Conservation (phyloP, 140 eudicot species). For the Ambrosia hybrid region DNA sequence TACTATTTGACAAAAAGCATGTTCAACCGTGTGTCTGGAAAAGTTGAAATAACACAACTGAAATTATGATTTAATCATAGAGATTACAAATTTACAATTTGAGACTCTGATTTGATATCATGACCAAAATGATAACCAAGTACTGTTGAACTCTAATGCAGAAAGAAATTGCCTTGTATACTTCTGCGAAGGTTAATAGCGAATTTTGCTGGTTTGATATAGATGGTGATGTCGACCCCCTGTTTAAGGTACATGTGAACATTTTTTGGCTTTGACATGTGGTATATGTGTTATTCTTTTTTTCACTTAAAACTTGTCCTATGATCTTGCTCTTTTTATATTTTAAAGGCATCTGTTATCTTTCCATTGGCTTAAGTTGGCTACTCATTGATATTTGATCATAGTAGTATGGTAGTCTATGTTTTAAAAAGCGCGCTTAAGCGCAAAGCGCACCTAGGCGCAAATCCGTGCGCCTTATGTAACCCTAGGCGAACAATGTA, state of each 20-base stretch:
- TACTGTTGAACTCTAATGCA: slow-evolving; percentile 42
- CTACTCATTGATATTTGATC: too few species aligned
- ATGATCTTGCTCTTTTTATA: background rate
- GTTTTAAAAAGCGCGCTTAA: too few species aligned
- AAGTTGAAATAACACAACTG: too few species aligned
- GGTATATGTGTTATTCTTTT: slow-evolving; percentile 1
- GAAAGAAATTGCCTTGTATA: slow-evolving; percentile 96
- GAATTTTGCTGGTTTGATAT: slow-evolving; percentile 97
- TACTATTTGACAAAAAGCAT: too few species aligned
- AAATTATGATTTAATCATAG: too few species aligned
- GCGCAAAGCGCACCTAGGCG: too few species aligned
- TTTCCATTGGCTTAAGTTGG: too few species aligned
- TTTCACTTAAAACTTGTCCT: background rate
- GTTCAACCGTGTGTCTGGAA: too few species aligned
- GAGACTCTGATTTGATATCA: slow-evolving; percentile 13
- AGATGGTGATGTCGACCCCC: slow-evolving; percentile 88
- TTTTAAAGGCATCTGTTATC: background rate
- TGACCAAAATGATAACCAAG: slow-evolving; percentile 8
- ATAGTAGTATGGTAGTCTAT: too few species aligned
- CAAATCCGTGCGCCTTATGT: too few species aligned
- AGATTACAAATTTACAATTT: background rate
- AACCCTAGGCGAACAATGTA: too few species aligned
- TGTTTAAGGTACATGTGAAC: slow-evolving; percentile 77
- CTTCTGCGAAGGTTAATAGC: slow-evolving; percentile 84
- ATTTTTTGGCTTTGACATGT: background rate